Evolutionary conservation across 164 flowering plant species (phyloP).

Genomic region (Berberis thunbergii): DNA sequence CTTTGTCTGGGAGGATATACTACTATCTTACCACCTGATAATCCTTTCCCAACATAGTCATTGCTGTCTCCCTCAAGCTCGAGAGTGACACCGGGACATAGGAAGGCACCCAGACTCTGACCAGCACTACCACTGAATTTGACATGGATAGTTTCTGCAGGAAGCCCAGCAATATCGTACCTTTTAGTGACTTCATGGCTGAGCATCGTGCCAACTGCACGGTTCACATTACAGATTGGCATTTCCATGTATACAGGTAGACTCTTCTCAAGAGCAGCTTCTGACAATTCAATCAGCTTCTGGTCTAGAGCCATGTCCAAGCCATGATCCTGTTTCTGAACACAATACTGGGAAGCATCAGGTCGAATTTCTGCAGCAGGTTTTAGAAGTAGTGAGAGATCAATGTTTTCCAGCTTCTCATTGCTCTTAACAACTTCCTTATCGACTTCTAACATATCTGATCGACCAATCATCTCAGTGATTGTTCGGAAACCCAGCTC

Average conservation of each 20-base stretch:
- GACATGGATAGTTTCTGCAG: conserved; percentile 79
- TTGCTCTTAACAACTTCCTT: conserved; percentile 55
- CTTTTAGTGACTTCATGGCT: conserved; percentile 96
- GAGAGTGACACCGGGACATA: conserved; percentile 79
- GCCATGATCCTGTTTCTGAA: conserved; percentile 95
- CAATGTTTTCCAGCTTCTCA: conserved; percentile 89
- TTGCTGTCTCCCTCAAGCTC: conserved; percentile 99
- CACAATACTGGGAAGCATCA: conserved; percentile 84
- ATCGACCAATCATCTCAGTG: conserved; percentile 92
- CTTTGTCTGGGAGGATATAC: conserved; percentile 92
- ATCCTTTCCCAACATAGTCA: conserved; percentile 98
- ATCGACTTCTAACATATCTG: conserved; percentile 97
- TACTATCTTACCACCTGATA: conserved; percentile 94
- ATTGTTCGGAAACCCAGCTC: conserved; percentile 77
- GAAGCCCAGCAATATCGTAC: conserved; percentile 72
- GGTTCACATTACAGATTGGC: conserved; percentile 71
- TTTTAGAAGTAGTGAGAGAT: conserved; percentile 70
- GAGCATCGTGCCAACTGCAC: conserved; percentile 99
- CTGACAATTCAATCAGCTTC: conserved; percentile 52
- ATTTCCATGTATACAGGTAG: conserved; percentile 83
- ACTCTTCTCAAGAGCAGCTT: conserved; percentile 63
- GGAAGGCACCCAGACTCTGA: conserved; percentile 97
- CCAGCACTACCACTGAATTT: conserved; percentile 95
- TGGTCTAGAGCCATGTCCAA: conserved; percentile 92
- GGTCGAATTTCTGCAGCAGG: conserved; percentile 91